Evolutionary conservation across 73 alveolate genomes (phyloP).

Genomic region (Paramecium primaurelia): DNA sequence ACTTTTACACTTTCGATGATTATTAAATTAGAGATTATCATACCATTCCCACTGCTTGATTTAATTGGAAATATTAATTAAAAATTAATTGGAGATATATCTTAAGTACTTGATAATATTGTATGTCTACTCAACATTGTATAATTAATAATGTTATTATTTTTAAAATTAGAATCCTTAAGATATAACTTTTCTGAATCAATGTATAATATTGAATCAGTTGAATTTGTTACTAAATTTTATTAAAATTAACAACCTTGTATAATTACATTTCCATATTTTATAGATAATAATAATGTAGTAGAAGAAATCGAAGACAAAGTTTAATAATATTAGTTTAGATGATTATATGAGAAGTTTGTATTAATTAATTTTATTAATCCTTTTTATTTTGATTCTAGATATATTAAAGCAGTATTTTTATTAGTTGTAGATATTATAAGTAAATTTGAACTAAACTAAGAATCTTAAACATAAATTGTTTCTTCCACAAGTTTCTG

Average conservation of each 20-base stretch:
- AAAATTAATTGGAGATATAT: neutral
- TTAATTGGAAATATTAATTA: neutral
- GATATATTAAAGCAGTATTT: neutral
- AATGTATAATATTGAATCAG: neutral
- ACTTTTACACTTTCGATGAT: neutral
- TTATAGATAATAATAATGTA: neutral
- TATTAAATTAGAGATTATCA: neutral
- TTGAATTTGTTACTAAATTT: neutral
- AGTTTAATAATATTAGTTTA: neutral
- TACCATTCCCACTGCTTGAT: neutral
- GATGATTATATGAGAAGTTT: neutral
- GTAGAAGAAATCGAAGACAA: neutral
- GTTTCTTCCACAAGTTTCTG: neutral
- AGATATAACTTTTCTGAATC: neutral
- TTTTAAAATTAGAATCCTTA: neutral
- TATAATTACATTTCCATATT: neutral
- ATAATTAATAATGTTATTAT: neutral
- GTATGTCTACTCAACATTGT: neutral
- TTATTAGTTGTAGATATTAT: neutral
- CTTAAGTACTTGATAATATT: neutral
- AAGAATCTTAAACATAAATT: neutral
- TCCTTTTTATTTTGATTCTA: neutral
- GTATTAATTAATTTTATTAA: neutral
- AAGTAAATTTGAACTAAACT: neutral
- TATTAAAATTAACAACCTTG: neutral